phyloP scores from a whole-genome alignment of 352 stramenopile species.

The Phytophthora aleatoria region DNA sequence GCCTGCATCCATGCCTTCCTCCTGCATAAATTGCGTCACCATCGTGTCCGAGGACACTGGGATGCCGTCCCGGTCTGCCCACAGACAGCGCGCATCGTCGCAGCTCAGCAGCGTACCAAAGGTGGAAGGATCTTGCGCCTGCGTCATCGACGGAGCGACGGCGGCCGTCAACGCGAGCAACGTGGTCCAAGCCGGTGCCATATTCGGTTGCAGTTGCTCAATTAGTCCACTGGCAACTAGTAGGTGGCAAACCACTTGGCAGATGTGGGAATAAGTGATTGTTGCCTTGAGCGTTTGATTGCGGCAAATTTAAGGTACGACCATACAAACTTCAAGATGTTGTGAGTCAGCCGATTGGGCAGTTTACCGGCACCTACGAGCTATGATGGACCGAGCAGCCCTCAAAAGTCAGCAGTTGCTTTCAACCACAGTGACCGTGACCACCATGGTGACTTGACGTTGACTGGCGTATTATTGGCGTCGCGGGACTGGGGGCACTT shows the following conservation, averaged over 20 bases:
- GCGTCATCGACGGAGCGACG: constrained; percentile 3
- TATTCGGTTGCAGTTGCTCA: constrained; percentile 9
- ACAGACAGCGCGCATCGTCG: constrained; percentile 49
- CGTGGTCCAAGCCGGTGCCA: constrained; percentile 11
- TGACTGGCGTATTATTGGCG: constrained; percentile 8
- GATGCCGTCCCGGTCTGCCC: constrained; percentile 48
- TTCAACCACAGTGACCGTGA: not conserved
- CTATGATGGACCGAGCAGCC: constrained; percentile 1
- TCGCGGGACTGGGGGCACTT: constrained; percentile 6
- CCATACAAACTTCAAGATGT: constrained; percentile 28
- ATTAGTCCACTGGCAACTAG: not conserved
- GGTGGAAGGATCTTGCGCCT: constrained; percentile 25
- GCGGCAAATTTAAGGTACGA: constrained; percentile 5
- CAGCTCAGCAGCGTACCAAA: constrained; percentile 71
- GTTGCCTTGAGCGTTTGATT: constrained; percentile 24
- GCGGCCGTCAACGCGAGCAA: constrained; percentile 8
- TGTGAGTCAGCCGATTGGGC: constrained; percentile 7
- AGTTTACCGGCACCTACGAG: not conserved
- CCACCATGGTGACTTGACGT: not conserved
- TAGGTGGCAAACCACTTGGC: constrained; percentile 12
- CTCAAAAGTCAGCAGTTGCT: not conserved
- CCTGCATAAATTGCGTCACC: constrained; percentile 64
- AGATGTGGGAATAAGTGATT: constrained; percentile 2
- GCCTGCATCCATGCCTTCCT: constrained; percentile 38
- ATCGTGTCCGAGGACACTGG: constrained; percentile 45